A percentile compares a stretch with the other conserved stretches of the same genome.
Conservation (phyloP, 148 eudicot genomes). For the Rhododendron molle region DNA sequence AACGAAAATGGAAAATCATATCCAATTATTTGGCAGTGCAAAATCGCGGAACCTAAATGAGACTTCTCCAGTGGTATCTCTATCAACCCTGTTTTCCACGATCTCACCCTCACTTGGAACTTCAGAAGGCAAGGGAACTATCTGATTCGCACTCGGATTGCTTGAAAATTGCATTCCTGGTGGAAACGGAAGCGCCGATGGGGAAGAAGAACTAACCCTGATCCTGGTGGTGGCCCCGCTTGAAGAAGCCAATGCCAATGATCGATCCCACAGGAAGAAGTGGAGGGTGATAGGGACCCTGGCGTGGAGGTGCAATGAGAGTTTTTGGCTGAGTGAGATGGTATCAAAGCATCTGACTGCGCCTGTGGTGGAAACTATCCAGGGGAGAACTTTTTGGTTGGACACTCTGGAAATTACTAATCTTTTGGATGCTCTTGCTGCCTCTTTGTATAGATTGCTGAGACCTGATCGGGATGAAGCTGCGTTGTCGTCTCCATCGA, state of each 20-base stretch:
- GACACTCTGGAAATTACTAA: slow-evolving; percentile 64
- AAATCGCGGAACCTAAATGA: slow-evolving; percentile 68
- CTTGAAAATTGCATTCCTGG: slow-evolving; percentile 15
- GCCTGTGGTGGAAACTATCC: slow-evolving; percentile 73
- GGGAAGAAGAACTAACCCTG: slow-evolving; percentile 18
- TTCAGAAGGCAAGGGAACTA: slow-evolving; percentile 21
- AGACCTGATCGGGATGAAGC: slow-evolving; percentile 77
- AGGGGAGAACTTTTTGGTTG: slow-evolving; percentile 75
- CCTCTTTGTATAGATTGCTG: slow-evolving; percentile 49
- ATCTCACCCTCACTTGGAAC: slow-evolving; percentile 12
- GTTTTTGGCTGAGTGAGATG: slow-evolving; percentile 74
- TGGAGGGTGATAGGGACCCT: slow-evolving; percentile 54
- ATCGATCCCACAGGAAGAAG: slow-evolving; percentile 46
- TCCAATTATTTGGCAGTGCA: slow-evolving; percentile 51
- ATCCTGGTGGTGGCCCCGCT: slow-evolving; percentile 19
- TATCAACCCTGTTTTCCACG: slow-evolving; percentile 24
- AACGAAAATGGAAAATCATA: slow-evolving; percentile 15
- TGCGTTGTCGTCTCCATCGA: slow-evolving; percentile 42
- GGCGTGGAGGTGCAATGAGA: slow-evolving; percentile 75
- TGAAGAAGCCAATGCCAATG: slow-evolving; percentile 8
- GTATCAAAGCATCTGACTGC: slow-evolving; percentile 81
- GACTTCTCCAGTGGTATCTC: slow-evolving; percentile 64
- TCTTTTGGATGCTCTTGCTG: slow-evolving; percentile 39
- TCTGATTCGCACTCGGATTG: slow-evolving; percentile 23
- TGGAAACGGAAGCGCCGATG: slow-evolving; percentile 15